These are phyloP conservation scores for Pterulicium gracile DNA, from an alignment of 1,284 basidiomycete genomes.

Conservation along the genomic window DNA sequence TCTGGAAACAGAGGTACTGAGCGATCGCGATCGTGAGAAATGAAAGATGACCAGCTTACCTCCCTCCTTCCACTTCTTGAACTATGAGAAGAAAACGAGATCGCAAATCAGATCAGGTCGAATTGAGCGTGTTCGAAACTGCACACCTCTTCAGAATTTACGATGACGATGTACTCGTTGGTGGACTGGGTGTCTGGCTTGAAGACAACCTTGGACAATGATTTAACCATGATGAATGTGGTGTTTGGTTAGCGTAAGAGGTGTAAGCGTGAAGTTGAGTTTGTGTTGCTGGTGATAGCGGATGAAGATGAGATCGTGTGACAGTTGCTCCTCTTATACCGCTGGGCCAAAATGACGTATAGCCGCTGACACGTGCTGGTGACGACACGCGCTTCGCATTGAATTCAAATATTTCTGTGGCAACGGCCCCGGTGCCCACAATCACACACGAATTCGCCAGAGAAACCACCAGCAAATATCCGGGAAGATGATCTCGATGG, in stretches of 20 bases:
- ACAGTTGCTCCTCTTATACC: too few relatives aligned
- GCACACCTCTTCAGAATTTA: conserved; percentile 55
- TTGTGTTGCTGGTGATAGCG: conserved; percentile 10
- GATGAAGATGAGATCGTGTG: too few relatives aligned
- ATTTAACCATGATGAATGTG: conserved; percentile 32
- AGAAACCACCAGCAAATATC: too few relatives aligned
- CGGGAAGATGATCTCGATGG: too few relatives aligned
- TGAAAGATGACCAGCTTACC: conserved; percentile 37
- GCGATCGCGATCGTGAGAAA: conserved; percentile 17
- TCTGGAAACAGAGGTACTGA: conserved; percentile 28
- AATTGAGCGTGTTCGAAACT: not conserved
- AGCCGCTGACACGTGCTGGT: too few relatives aligned
- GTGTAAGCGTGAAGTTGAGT: conserved; percentile 7
- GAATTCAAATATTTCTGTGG: too few relatives aligned
- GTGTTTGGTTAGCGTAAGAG: conserved; percentile 10
- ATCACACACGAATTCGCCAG: too few relatives aligned
- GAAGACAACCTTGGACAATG: conserved; percentile 61
- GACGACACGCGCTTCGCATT: too few relatives aligned
- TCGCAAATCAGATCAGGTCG: conserved; percentile 8
- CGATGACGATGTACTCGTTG: conserved; percentile 61
- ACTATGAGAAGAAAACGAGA: conserved; percentile 30
- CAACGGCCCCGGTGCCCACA: too few relatives aligned
- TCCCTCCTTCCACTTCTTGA: conserved; percentile 68
- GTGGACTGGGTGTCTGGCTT: conserved; percentile 60
- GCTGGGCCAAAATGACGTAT: too few relatives aligned